Evolutionary conservation across 2,329 filamentous ascomycete species (phyloP), one percentile per base, ranked within the genome.

Genomic region (Dissoconium aciculare): DNA sequence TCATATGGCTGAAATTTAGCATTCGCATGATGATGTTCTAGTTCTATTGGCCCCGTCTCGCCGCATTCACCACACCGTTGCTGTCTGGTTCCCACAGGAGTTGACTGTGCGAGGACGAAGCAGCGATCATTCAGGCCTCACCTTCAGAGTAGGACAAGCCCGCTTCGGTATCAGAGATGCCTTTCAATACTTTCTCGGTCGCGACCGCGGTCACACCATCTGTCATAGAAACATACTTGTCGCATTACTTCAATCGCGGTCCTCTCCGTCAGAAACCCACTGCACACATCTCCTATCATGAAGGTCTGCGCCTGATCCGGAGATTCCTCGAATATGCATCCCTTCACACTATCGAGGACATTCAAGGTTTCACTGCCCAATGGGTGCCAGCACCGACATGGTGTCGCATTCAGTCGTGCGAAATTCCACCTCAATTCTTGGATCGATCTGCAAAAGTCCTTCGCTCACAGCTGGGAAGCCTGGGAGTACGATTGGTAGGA

Each of bases 251-350:
- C 37, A 78, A 92, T 48, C 76, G 80, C 41, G 79, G 78, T 48
- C 69, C 73, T 1, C 65, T 78, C 16, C 73, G 68, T 38, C 65
- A 85, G 41, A 85, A 85, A 40, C 87, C 87, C 1, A 92, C 82
- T 1, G 79, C 80, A 1, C 82, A 92, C 53, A 74, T 98, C 33
- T 85, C 84, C 31, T 98, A 98, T 59, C 81, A 95, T 51, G 81
- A 94, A 59, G 87, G 85, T 21, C 67, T 98, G 10, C 73, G 82
- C 41, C 67, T 98, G 30, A 78, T 95, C 45, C 80, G 84, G 29
- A 71, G 77, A 19, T 95, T 98, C 55, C 69, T 98, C 19, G 57
- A 70, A 25, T 89, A 84, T 55, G 78, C 84, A 3, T 84, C 87
- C 1, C 76, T 82, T 39, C 82, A 94, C 53, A 84, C 82, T 0